A percentile compares a stretch with the other conserved stretches of the same genome.
Evolutionary conservation across 2,329 filamentous ascomycete species (phyloP).

Genomic region (Aspergillus proliferans): DNA sequence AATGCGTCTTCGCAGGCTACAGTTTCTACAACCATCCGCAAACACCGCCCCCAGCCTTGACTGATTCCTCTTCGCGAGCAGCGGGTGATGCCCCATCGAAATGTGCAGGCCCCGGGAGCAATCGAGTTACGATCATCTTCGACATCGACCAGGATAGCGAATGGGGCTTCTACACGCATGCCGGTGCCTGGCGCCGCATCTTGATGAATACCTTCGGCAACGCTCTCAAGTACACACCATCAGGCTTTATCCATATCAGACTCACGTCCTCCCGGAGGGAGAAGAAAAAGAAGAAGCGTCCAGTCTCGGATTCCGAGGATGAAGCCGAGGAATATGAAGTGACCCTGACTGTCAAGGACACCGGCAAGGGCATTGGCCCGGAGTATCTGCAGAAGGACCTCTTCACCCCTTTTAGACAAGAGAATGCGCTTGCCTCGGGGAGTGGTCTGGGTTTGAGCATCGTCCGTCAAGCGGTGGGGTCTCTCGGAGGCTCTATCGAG

Average conservation of each 20-base stretch:
- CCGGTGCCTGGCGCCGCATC: constrained; percentile 11
- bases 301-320: not conserved
- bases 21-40: constrained; percentile 6
- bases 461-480: constrained; percentile 37
- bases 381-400: constrained; percentile 19
- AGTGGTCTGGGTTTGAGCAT: constrained; percentile 58
- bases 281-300: not conserved
- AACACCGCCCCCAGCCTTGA: not conserved
- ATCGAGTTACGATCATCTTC: constrained; percentile 5
- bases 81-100: not conserved
- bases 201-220: constrained; percentile 14
- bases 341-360: constrained; percentile 21
- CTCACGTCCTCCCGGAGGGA: not conserved
- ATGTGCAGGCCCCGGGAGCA: not conserved
- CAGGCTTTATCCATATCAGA: constrained; percentile 6
- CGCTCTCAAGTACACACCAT: constrained; percentile 12
- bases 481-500: constrained; percentile 21
- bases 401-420: constrained; percentile 57
- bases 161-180: constrained; percentile 7
- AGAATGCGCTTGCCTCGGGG: constrained; percentile 50
- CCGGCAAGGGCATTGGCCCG: constrained; percentile 23
- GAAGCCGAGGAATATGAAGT: constrained; percentile 6
- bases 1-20: constrained; percentile 13
- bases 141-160: constrained; percentile 6
- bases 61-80: not conserved